Evolutionary conservation across 768 basidiomycete genomes (phyloP).

Genomic region (Suillus placidus): DNA sequence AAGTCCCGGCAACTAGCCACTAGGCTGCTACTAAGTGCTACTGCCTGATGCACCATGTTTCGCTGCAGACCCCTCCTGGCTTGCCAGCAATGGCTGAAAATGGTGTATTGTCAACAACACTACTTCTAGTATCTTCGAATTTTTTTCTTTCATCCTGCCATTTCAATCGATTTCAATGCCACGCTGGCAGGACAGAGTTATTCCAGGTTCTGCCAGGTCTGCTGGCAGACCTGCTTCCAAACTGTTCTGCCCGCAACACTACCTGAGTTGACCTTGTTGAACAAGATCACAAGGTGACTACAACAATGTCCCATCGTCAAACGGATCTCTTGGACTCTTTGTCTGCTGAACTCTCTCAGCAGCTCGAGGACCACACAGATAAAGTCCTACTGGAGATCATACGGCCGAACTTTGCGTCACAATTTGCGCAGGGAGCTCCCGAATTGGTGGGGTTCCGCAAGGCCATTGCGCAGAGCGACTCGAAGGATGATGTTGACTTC

Average conservation of each 20-base stretch:
- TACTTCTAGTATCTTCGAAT: background rate
- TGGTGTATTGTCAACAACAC: background rate
- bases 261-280: background rate
- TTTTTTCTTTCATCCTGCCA: background rate
- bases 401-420: conserved; percentile 1
- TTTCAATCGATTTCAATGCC: background rate
- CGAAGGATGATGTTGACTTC: background rate
- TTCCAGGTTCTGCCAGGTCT: background rate
- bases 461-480: conserved; percentile 2
- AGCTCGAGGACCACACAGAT: conserved; percentile 2
- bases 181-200: background rate
- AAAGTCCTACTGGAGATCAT: conserved; percentile 3
- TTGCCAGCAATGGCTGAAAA: background rate
- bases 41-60: background rate
- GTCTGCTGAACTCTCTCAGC: conserved; percentile 5
- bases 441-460: background rate
- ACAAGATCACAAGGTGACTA: background rate
- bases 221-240: background rate
- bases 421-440: background rate
- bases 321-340: background rate
- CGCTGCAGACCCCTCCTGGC: background rate
- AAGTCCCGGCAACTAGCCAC: background rate
- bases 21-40: background rate
- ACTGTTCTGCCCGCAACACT: background rate
- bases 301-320: background rate